Evolutionary conservation across 1,139 yeast species (phyloP).

Genomic region (Geotrichum histeridarum): DNA sequence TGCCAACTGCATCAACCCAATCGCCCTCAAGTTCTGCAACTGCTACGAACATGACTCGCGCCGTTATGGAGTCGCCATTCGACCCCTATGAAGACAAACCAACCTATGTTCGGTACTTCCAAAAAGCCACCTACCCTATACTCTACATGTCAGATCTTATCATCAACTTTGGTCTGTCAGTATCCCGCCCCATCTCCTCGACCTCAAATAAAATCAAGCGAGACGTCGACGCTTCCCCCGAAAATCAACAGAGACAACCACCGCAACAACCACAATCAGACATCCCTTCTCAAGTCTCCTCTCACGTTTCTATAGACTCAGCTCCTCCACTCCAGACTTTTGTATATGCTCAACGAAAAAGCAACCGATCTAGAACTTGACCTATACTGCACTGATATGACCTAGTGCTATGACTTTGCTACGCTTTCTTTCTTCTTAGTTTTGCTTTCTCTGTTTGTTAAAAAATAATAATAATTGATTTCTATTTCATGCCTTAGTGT

Average conservation of each 20-base stretch:
- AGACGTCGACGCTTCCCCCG: too few relatives aligned
- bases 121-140: slow-evolving; percentile 10
- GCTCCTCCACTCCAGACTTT: not conserved
- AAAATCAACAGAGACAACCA: not conserved
- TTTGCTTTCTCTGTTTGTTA: not conserved
- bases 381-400: not conserved
- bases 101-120: not conserved
- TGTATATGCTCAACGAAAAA: not conserved
- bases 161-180: slow-evolving; percentile 16
- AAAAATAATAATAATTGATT: not conserved
- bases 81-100: slow-evolving; percentile 4
- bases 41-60: not conserved
- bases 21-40: not conserved
- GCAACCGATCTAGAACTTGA: not conserved
- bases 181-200: slow-evolving; percentile 11
- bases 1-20: not conserved
- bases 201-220: too few relatives aligned
- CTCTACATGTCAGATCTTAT: slow-evolving; percentile 15
- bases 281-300: not conserved
- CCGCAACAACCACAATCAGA: not conserved
- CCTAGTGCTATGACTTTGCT: not conserved
- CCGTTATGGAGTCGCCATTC: not conserved
- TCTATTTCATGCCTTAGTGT: slow-evolving; percentile 1
- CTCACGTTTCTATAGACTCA: not conserved
- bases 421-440: not conserved